Evolutionary conservation across 2,329 filamentous ascomycete species (phyloP).

Genomic region (Ciborinia camelliae): DNA sequence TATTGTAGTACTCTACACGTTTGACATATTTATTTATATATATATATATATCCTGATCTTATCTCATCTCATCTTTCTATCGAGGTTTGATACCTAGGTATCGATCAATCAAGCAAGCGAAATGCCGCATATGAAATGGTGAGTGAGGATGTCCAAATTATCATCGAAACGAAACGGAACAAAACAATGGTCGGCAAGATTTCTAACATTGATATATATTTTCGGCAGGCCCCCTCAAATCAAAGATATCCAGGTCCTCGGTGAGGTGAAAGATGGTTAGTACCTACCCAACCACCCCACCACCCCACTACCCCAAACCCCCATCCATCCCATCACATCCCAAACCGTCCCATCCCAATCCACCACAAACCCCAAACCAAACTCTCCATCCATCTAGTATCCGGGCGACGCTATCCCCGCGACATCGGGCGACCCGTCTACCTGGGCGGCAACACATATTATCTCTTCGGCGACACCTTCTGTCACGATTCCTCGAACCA

Average conservation of each 20-base stretch:
- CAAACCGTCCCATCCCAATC: too few species aligned
- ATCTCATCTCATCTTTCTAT: too few species aligned
- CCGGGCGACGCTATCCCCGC: conserved; percentile 5
- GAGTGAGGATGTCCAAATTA: not conserved
- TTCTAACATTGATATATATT: not conserved
- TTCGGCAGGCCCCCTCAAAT: conserved; percentile 7
- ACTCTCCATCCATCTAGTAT: not conserved
- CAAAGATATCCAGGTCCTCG: not conserved
- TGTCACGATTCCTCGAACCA: conserved; percentile 4
- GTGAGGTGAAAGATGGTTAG: not conserved
- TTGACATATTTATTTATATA: too few species aligned
- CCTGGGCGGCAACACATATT: conserved; percentile 12
- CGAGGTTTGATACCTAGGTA: too few species aligned
- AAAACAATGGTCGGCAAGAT: not conserved
- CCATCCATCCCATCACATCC: too few species aligned
- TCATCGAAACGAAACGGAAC: too few species aligned
- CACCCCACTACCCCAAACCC: too few species aligned
- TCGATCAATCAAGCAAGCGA: not conserved
- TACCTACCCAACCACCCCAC: too few species aligned
- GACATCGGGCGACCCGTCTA: conserved; percentile 13
- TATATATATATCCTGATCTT: too few species aligned
- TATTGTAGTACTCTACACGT: too few species aligned
- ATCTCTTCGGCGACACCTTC: conserved; percentile 15
- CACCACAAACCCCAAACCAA: too few species aligned
- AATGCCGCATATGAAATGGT: conserved; percentile 15